A percentile compares a stretch with the other conserved stretches of the same genome.
Evolutionary conservation across 306 rosid species (phyloP).

Genomic region (Malus domestica): DNA sequence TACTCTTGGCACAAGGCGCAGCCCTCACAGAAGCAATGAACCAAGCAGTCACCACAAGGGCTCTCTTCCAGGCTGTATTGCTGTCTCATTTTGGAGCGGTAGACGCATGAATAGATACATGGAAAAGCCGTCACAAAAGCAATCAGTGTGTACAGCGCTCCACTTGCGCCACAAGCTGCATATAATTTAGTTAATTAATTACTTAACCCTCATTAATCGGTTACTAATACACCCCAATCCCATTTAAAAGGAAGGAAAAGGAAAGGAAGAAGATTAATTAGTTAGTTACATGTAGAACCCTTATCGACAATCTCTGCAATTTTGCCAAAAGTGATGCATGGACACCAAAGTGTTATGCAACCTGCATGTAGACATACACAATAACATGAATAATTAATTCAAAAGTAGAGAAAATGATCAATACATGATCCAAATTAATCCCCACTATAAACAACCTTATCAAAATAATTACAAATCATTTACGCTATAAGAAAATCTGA

Average conservation of each 20-base stretch:
- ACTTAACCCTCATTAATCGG: too few species aligned
- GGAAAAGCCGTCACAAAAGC: constrained; percentile 27
- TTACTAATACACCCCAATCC: too few species aligned
- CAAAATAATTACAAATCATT: too few species aligned
- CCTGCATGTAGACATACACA: constrained; percentile 24
- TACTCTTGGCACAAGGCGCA: constrained; percentile 75
- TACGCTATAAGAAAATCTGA: too few species aligned
- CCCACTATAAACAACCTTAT: too few species aligned
- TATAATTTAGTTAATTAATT: too few species aligned
- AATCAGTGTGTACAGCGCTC: constrained; percentile 44
- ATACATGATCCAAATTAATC: too few species aligned
- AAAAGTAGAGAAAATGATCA: too few species aligned
- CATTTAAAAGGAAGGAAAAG: background rate
- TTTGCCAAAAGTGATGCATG: constrained; percentile 68
- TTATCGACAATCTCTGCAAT: constrained; percentile 59
- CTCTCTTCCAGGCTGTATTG: constrained; percentile 27
- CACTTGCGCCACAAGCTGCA: constrained; percentile 61
- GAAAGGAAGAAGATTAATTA: background rate
- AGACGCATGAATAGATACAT: constrained; percentile 53
- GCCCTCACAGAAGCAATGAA: constrained; percentile 48
- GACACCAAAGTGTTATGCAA: constrained; percentile 62
- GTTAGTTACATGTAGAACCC: constrained; percentile 54
- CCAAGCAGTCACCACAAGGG: constrained; percentile 45
- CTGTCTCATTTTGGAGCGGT: constrained; percentile 51
- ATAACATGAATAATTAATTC: too few species aligned